Evolutionary conservation across 2,329 filamentous ascomycete genomes (phyloP).

Genomic region (Aspergillus pseudoterreus): DNA sequence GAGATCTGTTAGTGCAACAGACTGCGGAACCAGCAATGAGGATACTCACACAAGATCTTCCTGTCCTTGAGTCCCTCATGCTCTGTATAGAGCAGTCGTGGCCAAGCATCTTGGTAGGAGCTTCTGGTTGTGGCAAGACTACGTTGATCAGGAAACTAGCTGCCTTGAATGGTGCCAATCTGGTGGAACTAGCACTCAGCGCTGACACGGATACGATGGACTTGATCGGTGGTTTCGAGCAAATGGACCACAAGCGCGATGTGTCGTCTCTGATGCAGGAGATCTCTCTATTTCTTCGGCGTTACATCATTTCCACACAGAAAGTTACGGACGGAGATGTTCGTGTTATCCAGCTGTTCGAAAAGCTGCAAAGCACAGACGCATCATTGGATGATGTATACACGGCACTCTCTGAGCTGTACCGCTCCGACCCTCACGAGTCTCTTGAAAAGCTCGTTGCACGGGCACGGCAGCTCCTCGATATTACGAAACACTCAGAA

Average conservation of each 20-base stretch:
- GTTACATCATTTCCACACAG: conserved; percentile 29
- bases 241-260: conserved; percentile 76
- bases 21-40: conserved; percentile 30
- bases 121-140: conserved; percentile 84
- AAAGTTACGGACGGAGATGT: conserved; percentile 19
- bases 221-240: conserved; percentile 93
- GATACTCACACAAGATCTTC: conserved; percentile 47
- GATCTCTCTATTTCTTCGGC: conserved; percentile 52
- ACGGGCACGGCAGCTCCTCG: conserved; percentile 50
- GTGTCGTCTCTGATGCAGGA: conserved; percentile 59
- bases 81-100: conserved; percentile 82
- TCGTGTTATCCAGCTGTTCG: conserved; percentile 30
- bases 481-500: conserved; percentile 56
- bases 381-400: conserved; percentile 28
- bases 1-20: conserved; percentile 49
- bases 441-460: conserved; percentile 48
- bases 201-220: conserved; percentile 97
- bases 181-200: conserved; percentile 85
- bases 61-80: conserved; percentile 79
- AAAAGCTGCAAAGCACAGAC: conserved; percentile 26
- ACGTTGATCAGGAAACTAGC: conserved; percentile 75
- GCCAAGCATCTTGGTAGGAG: conserved; percentile 82
- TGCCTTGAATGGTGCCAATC: conserved; percentile 68
- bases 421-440: conserved; percentile 42
- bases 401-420: conserved; percentile 31